Percentiles rank a stretch among this genome's conserved stretches.
Conservation (phyloP, 1,139 yeast genomes). For the Hemisphaericaspora xylofermentans region DNA sequence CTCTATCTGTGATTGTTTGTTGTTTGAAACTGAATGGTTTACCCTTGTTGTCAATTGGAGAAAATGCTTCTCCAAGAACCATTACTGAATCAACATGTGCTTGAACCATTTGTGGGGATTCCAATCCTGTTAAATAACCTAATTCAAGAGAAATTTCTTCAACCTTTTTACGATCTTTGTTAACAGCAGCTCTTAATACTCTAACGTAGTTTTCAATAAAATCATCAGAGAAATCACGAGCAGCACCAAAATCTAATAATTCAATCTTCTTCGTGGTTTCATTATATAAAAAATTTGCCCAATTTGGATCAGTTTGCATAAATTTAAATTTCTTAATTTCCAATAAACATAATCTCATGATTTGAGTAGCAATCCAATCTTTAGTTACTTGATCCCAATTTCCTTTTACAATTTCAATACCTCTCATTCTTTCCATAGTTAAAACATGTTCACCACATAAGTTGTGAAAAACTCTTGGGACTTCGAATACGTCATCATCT, state of each 20-base stretch:
- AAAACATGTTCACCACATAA: slow-evolving; percentile 80
- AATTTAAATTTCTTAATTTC: slow-evolving; percentile 84
- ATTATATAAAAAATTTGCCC: slow-evolving; percentile 96
- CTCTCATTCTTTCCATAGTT: slow-evolving; percentile 88
- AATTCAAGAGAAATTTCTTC: slow-evolving; percentile 65
- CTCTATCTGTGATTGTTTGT: slow-evolving; percentile 93
- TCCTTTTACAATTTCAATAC: slow-evolving; percentile 78
- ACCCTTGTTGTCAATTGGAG: slow-evolving; percentile 50
- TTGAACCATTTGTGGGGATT: slow-evolving; percentile 79
- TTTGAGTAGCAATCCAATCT: slow-evolving; percentile 79
- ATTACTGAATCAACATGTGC: slow-evolving; percentile 92
- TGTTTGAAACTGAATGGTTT: slow-evolving; percentile 65
- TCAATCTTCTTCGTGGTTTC: slow-evolving; percentile 66
- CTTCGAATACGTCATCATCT: slow-evolving; percentile 69
- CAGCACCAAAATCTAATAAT: slow-evolving; percentile 92
- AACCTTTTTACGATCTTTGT: slow-evolving; percentile 63
- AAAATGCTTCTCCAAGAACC: slow-evolving; percentile 91
- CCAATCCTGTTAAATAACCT: slow-evolving; percentile 91
- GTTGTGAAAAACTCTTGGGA: slow-evolving; percentile 78
- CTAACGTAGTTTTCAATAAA: slow-evolving; percentile 71
- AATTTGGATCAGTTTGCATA: slow-evolving; percentile 99
- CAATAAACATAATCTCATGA: slow-evolving; percentile 81
- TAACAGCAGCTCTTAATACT: slow-evolving; percentile 75
- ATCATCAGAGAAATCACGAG: slow-evolving; percentile 66
- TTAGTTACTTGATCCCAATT: slow-evolving; percentile 71